phyloP scores from a whole-genome alignment of 202 grass and related monocot genomes.

The Zizania palustris region DNA sequence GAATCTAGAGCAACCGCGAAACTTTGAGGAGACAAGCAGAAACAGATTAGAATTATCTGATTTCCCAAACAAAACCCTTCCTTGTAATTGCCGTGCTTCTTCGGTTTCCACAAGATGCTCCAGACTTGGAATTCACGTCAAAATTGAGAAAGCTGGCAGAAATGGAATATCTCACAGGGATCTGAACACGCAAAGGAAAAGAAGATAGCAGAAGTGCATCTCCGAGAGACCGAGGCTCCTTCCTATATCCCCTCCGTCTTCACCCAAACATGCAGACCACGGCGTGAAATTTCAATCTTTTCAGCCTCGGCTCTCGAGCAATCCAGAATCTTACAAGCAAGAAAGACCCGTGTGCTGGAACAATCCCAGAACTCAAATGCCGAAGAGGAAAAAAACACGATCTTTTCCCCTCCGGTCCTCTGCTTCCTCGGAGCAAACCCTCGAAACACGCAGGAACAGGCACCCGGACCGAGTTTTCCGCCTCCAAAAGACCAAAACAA shows the following conservation, averaged over 20 bases:
- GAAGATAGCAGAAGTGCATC: neutral
- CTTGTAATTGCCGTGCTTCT: slow-evolving; percentile 46
- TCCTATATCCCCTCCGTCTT: neutral
- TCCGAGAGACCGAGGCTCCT: neutral
- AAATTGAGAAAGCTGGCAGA: slow-evolving; percentile 31
- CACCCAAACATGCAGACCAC: slow-evolving; percentile 32
- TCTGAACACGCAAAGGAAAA: slow-evolving; percentile 25
- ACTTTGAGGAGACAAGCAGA: neutral
- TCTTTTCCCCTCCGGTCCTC: slow-evolving; percentile 3
- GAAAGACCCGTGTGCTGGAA: slow-evolving; percentile 2
- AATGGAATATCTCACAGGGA: slow-evolving; percentile 33
- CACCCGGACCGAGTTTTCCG: slow-evolving; percentile 18
- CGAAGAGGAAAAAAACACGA: neutral
- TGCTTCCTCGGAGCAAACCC: slow-evolving; percentile 29
- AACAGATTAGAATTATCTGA: slow-evolving; percentile 28
- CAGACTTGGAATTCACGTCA: slow-evolving; percentile 9
- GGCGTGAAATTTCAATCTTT: neutral
- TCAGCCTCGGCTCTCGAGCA: neutral
- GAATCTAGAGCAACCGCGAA: slow-evolving; percentile 7
- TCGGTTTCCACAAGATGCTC: slow-evolving; percentile 44
- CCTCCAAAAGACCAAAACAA: slow-evolving; percentile 23
- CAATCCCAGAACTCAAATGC: slow-evolving; percentile 33
- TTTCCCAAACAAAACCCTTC: slow-evolving; percentile 19
- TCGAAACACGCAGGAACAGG: neutral
- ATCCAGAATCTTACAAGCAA: slow-evolving; percentile 34